Evolutionary conservation across 1,284 basidiomycete species (phyloP).

Genomic region (Athelia sp.): DNA sequence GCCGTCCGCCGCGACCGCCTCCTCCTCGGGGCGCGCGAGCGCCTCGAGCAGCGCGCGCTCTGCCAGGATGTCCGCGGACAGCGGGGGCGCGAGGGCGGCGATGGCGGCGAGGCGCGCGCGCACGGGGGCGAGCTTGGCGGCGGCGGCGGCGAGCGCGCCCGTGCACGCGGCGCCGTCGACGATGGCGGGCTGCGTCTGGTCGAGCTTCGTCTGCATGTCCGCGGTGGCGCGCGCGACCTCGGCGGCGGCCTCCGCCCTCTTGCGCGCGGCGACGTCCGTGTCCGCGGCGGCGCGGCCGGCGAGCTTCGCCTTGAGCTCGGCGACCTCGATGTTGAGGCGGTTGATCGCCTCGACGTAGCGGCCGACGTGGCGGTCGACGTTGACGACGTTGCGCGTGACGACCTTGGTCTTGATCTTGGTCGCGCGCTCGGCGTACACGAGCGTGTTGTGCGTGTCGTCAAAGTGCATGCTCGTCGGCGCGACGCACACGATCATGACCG

Average conservation of each 20-base stretch:
- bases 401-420: constrained; percentile 97
- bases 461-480: constrained; percentile 93
- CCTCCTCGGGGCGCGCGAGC: constrained; percentile 70
- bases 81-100: constrained; percentile 30
- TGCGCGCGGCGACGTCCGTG: constrained; percentile 57
- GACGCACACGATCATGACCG: constrained; percentile 96
- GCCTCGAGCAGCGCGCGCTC: constrained; percentile 71
- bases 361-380: constrained; percentile 88
- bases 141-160: constrained; percentile 74
- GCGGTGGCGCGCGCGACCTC: constrained; percentile 68
- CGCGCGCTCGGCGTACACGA: constrained; percentile 92
- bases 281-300: constrained; percentile 62
- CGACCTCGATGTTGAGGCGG: constrained; percentile 76
- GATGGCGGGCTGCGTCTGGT: constrained; percentile 65
- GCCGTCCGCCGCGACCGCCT: constrained; percentile 57
- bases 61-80: constrained; percentile 60
- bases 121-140: constrained; percentile 63
- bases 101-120: constrained; percentile 55
- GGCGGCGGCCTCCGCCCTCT: constrained; percentile 59
- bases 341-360: constrained; percentile 95
- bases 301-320: constrained; percentile 83
- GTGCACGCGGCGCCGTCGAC: constrained; percentile 74
- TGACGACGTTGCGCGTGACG: constrained; percentile 88
- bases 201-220: constrained; percentile 65
- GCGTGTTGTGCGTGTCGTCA: constrained; percentile 96